Percentiles rank a stretch among this genome's conserved stretches.
Evolutionary conservation across 2,329 filamentous ascomycete genomes (phyloP).

Genomic region (Alternaria atra): DNA sequence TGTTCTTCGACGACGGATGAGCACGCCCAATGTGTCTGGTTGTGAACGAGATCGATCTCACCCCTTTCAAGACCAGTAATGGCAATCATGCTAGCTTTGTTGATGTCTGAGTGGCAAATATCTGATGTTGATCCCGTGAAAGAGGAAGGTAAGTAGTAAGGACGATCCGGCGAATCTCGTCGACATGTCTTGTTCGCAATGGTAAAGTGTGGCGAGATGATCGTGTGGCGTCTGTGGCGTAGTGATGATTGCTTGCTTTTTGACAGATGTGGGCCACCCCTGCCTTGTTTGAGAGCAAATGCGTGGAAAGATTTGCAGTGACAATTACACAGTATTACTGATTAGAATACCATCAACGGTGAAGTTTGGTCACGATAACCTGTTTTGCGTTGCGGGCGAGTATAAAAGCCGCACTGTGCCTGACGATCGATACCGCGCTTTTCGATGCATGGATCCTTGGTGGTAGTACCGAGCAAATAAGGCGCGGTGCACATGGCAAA

Average conservation of each 20-base stretch:
- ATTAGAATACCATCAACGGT: background rate
- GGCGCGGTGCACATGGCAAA: constrained; percentile 20
- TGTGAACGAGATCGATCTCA: too few species aligned
- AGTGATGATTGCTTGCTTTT: background rate
- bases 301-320: background rate
- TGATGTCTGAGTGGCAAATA: background rate
- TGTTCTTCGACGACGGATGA: too few species aligned
- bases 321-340: background rate
- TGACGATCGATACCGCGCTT: constrained; percentile 18
- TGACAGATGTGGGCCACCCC: background rate
- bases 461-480: constrained; percentile 13
- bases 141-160: background rate
- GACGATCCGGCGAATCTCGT: constrained; percentile 8
- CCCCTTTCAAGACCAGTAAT: background rate
- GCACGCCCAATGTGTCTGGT: too few species aligned
- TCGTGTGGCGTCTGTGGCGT: constrained; percentile 2
- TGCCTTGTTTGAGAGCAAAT: background rate
- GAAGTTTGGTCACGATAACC: background rate
- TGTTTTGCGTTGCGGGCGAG: constrained; percentile 5
- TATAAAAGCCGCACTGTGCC: constrained; percentile 9
- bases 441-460: constrained; percentile 2
- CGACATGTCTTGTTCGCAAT: background rate
- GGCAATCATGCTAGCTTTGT: background rate
- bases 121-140: background rate
- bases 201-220: background rate